Percentiles rank a stretch among this genome's conserved stretches.
phyloP scores from a whole-genome alignment of 208 protist species.

The Naegleria fowleri region DNA sequence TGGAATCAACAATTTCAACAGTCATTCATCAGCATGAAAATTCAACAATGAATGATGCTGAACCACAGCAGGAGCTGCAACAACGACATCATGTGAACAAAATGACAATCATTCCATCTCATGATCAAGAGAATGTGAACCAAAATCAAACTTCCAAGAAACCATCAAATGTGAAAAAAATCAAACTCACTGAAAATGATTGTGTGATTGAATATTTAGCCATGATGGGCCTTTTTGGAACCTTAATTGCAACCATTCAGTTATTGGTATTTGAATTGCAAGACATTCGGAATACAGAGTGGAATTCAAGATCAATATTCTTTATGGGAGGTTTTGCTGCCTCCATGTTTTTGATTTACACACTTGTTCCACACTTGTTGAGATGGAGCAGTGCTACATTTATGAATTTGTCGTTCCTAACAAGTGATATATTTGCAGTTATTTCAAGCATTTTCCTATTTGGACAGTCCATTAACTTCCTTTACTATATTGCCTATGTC shows the following conservation, averaged over 20 bases:
- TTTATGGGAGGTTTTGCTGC: conserved; percentile 40
- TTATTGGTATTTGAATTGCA: conserved; percentile 26
- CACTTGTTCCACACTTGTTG: conserved; percentile 35
- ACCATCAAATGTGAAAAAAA: not conserved
- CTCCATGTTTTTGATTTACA: conserved; percentile 51
- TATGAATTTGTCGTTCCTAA: conserved; percentile 15
- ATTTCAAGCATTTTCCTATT: conserved; percentile 15
- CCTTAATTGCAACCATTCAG: conserved; percentile 37
- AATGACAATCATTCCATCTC: too few species aligned
- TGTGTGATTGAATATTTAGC: conserved; percentile 40
- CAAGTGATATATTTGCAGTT: not conserved
- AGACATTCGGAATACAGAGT: not conserved
- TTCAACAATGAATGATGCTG: too few species aligned
- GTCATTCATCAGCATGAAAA: too few species aligned
- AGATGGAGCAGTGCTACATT: conserved; percentile 5
- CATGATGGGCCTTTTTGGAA: conserved; percentile 51
- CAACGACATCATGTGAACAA: too few species aligned
- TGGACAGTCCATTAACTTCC: not conserved
- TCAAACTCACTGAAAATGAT: not conserved
- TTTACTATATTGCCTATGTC: not conserved
- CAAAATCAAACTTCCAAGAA: not conserved
- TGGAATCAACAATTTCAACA: too few species aligned
- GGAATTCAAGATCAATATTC: not conserved
- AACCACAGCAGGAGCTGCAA: too few species aligned
- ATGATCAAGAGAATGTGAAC: too few species aligned